A percentile compares a stretch with the other conserved stretches of the same genome.
Evolutionary conservation across 2,329 filamentous ascomycete species (phyloP).

Genomic region (Colletotrichum simmondsii): DNA sequence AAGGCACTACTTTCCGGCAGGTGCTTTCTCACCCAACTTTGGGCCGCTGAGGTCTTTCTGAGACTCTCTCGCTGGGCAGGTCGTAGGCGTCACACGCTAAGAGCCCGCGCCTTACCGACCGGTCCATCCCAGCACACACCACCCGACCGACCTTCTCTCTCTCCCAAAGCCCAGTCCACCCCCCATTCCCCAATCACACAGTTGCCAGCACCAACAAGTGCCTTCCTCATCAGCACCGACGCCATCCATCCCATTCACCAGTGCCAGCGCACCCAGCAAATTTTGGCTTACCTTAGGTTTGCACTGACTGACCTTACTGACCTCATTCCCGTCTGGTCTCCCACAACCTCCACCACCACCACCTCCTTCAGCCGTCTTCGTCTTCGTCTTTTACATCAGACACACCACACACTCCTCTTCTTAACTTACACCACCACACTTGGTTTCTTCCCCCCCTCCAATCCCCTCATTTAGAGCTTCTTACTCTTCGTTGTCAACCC

Average conservation of each 20-base stretch:
- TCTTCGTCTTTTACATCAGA: slow-evolving; percentile 34
- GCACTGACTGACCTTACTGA: slow-evolving; percentile 29
- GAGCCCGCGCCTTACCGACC: slow-evolving; percentile 19
- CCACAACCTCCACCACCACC: slow-evolving; percentile 18
- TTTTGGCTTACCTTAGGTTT: slow-evolving; percentile 20
- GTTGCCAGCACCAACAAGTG: slow-evolving; percentile 5
- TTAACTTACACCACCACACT: slow-evolving; percentile 23
- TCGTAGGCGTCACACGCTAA: slow-evolving; percentile 27
- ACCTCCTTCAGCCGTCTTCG: slow-evolving; percentile 17
- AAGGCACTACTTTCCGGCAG: slow-evolving; percentile 24
- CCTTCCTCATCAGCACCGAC: slow-evolving; percentile 1
- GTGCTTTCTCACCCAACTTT: slow-evolving; percentile 5
- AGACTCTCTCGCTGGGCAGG: slow-evolving; percentile 21
- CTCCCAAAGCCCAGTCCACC: background rate
- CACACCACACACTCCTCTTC: slow-evolving; percentile 20
- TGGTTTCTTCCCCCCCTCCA: slow-evolving; percentile 5
- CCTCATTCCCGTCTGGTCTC: slow-evolving; percentile 34
- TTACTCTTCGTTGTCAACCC: slow-evolving; percentile 8
- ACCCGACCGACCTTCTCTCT: background rate
- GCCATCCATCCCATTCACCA: slow-evolving; percentile 1
- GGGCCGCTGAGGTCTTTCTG: slow-evolving; percentile 22
- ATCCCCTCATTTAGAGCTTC: slow-evolving; percentile 33
- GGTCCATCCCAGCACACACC: slow-evolving; percentile 28
- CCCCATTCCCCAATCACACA: background rate
- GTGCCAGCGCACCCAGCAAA: slow-evolving; percentile 28